A percentile compares a stretch with the other conserved stretches of the same genome.
phyloP scores from a whole-genome alignment of 106 monocot genomes.

The Apostasia shenzhenica region DNA sequence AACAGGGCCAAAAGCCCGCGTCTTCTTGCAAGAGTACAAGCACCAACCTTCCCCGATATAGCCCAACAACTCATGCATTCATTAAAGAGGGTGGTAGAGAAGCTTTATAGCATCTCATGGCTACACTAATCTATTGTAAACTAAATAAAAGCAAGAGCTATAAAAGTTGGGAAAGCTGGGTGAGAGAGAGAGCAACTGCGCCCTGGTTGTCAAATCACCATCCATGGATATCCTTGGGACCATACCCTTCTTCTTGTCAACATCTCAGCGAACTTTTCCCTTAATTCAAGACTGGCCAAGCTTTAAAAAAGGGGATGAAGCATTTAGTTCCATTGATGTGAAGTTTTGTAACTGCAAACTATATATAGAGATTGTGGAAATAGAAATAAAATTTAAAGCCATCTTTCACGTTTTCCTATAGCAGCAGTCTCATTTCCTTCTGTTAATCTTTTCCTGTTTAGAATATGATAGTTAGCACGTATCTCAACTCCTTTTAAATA shows the following conservation, averaged over 20 bases:
- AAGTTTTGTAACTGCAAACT: not conserved
- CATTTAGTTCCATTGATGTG: not conserved
- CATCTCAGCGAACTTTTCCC: conserved; percentile 12
- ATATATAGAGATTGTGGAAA: not conserved
- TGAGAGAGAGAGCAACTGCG: conserved; percentile 5
- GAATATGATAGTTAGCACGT: too few relatives aligned
- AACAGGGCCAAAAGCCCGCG: too few relatives aligned
- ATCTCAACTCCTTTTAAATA: too few relatives aligned
- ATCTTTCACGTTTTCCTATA: too few relatives aligned
- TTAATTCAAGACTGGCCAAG: conserved; percentile 8
- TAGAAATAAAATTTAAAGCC: too few relatives aligned
- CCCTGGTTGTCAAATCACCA: conserved; percentile 36
- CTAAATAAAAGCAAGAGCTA: not conserved
- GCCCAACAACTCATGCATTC: not conserved
- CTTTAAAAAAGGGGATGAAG: conserved; percentile 6
- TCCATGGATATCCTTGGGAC: conserved; percentile 47
- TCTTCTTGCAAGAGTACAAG: not conserved
- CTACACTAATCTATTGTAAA: not conserved
- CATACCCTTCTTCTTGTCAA: conserved; percentile 22
- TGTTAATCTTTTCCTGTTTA: too few relatives aligned
- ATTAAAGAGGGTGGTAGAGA: not conserved
- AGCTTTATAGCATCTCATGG: not conserved
- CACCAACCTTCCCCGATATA: conserved; percentile 1
- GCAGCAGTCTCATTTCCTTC: too few relatives aligned
- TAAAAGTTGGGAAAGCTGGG: not conserved